Conservation (phyloP, 179 eudicot genomes). For the Actinidia chinensis region DNA sequence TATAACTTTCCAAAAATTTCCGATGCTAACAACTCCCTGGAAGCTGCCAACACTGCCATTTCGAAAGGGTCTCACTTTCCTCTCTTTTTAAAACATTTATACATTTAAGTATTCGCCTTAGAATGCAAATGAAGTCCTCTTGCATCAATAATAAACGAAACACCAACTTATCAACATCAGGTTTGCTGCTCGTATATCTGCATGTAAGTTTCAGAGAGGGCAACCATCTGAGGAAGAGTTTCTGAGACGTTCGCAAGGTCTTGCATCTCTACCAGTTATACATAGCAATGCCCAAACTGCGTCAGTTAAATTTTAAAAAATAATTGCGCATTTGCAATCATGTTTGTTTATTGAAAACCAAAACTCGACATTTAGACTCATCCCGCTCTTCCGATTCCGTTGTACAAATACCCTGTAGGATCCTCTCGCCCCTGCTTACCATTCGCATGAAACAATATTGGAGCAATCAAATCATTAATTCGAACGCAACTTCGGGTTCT, state of each 20-base stretch:
- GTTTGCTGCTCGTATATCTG: conserved; percentile 93
- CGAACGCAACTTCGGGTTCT: conserved; percentile 62
- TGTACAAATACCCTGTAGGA: conserved; percentile 93
- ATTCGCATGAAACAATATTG: conserved; percentile 93
- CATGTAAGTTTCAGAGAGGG: conserved; percentile 90
- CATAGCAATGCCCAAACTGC: background rate
- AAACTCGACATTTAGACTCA: conserved; percentile 26
- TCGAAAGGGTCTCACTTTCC: background rate
- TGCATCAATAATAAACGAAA: background rate
- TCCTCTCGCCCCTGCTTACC: conserved; percentile 97
- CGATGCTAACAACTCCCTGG: background rate
- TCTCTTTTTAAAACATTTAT: too few relatives aligned
- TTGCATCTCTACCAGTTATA: conserved; percentile 89
- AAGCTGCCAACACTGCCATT: conserved; percentile 1
- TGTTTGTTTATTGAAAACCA: background rate
- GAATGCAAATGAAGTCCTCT: background rate
- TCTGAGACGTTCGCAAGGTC: conserved; percentile 84
- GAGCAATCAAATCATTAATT: conserved; percentile 95
- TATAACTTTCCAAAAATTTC: background rate
- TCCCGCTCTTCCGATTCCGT: conserved; percentile 98
- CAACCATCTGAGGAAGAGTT: conserved; percentile 96
- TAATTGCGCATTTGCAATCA: background rate
- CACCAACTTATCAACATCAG: background rate
- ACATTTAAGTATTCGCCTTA: background rate
- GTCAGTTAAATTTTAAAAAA: background rate